Conservation (phyloP, 163 green algal genomes). For the Chlorella variabilis region DNA sequence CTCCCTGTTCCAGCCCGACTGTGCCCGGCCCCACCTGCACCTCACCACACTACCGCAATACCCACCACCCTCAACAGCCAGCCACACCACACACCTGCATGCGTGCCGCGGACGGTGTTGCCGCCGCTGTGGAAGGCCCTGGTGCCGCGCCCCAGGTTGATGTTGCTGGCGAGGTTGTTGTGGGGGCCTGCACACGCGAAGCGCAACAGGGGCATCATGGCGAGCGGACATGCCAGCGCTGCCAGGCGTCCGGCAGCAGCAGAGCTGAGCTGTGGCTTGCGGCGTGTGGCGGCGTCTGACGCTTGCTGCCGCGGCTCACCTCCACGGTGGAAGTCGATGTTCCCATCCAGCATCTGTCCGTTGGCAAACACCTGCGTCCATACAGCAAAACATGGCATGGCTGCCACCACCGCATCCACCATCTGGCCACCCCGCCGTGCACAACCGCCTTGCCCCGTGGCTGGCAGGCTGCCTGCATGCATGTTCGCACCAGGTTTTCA, state of each 20-base stretch:
- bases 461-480: too few relatives aligned
- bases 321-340: conserved; percentile 12
- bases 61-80: background rate
- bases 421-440: too few relatives aligned
- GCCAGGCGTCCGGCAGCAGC: too few relatives aligned
- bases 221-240: background rate
- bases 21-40: too few relatives aligned
- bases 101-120: background rate
- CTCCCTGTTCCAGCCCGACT: too few relatives aligned
- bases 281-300: too few relatives aligned
- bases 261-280: too few relatives aligned
- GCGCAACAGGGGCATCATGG: too few relatives aligned
- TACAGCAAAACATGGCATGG: background rate
- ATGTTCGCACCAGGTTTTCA: background rate
- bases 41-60: too few relatives aligned
- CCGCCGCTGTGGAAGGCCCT: background rate
- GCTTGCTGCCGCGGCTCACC: too few relatives aligned
- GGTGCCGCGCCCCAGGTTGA: background rate
- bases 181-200: conserved; percentile 22
- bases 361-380: background rate
- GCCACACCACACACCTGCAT: background rate
- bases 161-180: conserved; percentile 11
- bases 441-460: too few relatives aligned
- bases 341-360: background rate
- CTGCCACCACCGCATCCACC: too few relatives aligned